Evolutionary conservation across 495 filamentous ascomycete genomes (phyloP).

Genomic region (Entonaema liquescens): DNA sequence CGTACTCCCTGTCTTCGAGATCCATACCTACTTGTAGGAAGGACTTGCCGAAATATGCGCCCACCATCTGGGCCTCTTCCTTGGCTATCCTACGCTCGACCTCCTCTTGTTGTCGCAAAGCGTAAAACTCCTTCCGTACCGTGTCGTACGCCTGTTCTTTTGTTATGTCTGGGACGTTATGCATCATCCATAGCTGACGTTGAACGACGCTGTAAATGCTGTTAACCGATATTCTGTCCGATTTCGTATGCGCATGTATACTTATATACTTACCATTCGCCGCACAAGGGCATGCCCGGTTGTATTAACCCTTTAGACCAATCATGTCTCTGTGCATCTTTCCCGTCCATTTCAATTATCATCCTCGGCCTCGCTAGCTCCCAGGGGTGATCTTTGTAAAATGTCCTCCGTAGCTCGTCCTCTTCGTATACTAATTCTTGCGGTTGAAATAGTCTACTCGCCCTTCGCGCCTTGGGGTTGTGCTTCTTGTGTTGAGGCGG

Average conservation of each 20-base stretch:
- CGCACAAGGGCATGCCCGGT: slow-evolving; percentile 79
- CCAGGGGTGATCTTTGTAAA: slow-evolving; percentile 96
- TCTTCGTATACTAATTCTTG: slow-evolving; percentile 83
- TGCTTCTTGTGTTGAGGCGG: slow-evolving; percentile 67
- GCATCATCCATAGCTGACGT: slow-evolving; percentile 84
- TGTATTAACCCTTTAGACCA: slow-evolving; percentile 82
- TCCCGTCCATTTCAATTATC: slow-evolving; percentile 84
- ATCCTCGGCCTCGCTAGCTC: slow-evolving; percentile 90
- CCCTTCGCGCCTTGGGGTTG: slow-evolving; percentile 61
- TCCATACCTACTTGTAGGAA: slow-evolving; percentile 79
- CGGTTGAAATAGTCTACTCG: slow-evolving; percentile 82
- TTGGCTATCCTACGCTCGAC: slow-evolving; percentile 82
- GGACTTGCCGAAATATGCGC: slow-evolving; percentile 84
- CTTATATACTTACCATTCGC: slow-evolving; percentile 75
- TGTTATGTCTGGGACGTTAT: slow-evolving; percentile 65
- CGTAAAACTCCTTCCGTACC: slow-evolving; percentile 91
- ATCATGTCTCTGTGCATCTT: slow-evolving; percentile 75
- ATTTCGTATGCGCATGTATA: neutral
- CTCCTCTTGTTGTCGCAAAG: slow-evolving; percentile 79
- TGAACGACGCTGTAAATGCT: slow-evolving; percentile 79
- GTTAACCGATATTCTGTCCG: slow-evolving; percentile 18
- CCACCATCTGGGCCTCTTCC: slow-evolving; percentile 86
- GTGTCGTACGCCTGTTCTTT: slow-evolving; percentile 81
- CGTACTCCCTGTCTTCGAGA: slow-evolving; percentile 78
- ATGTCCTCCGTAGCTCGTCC: slow-evolving; percentile 78